Base-by-base conservation (phyloP, 75 land plant species). In the Sequoiadendron giganteum region DNA sequence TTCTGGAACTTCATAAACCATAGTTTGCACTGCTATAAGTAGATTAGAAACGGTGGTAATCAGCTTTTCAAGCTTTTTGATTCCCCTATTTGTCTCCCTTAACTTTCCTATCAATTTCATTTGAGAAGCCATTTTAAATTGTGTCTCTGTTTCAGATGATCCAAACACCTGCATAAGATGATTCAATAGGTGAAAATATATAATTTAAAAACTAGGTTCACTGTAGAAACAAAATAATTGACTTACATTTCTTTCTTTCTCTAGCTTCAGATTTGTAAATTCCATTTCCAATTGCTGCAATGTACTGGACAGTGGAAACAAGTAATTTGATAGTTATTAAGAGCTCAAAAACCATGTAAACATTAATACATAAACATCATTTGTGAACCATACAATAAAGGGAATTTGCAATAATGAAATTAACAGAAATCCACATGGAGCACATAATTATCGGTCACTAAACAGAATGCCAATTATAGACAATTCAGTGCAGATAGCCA, bases 251-350 rank as follows among this genome's bases (percentile, higher is more conserved):
- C 88, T 86, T 83, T 87, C 79, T 45, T 76, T 52, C 72, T 95
- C 96, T 3, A 55, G 49, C 28, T 88, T 87, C 49, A 93, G 85
- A 32, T 58, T 25, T n/a, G 89, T 91, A 88, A 94, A 95, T 85
- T 92, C 95, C 83, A 78, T 58, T 61, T 89, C 94, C 8, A 95
- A 82, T 83, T 92, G 91, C 90, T 93, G 92, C 90, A 95, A 76
- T 30, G 90, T 80, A 36, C 95, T 95, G 89, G 54, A 13, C 15
- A 52, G 54, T 52, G 54, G 72, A 84, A 43, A 54, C 40, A 73
- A 38, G 39, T 38, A 61, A 43, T 82, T 47, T 43, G 84, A 82
- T 82, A 45, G 81, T 78, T 39, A 78, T 30, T n/a, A 28, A n/a
- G n/a, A 21, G 82, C 28, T 65, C 70, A 65, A 65, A 25, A 21